Evolutionary conservation across 2,329 filamentous ascomycete species (phyloP).

Genomic region (Calonectria pseudoturangicola): DNA sequence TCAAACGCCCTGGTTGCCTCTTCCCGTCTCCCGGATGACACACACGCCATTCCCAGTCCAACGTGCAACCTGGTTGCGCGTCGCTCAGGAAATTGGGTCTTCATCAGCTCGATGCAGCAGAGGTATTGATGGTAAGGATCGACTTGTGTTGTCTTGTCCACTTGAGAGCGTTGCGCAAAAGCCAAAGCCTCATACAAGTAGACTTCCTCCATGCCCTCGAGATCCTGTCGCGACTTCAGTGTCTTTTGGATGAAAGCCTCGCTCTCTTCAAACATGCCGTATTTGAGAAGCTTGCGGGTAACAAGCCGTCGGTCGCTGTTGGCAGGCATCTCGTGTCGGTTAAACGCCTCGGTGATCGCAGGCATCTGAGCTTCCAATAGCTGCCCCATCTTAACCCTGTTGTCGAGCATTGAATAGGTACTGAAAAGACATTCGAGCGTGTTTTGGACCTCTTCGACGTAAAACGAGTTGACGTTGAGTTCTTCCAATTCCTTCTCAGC

Average conservation of each 20-base stretch:
- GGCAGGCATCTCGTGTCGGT: background rate
- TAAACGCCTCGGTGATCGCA: background rate
- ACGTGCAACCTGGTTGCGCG: background rate
- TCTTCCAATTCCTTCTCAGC: slow-evolving; percentile 10
- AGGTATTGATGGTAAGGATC: slow-evolving; percentile 14
- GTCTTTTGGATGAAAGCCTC: slow-evolving; percentile 15
- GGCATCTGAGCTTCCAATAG: background rate
- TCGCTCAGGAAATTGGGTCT: background rate
- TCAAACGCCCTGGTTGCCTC: slow-evolving; percentile 20
- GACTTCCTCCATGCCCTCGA: slow-evolving; percentile 16
- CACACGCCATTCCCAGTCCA: slow-evolving; percentile 15
- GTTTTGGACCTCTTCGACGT: background rate
- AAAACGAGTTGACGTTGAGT: slow-evolving; percentile 21
- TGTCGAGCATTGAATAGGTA: background rate
- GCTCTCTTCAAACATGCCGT: slow-evolving; percentile 20
- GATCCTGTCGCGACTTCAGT: slow-evolving; percentile 5
- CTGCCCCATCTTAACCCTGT: background rate
- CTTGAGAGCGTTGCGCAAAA: slow-evolving; percentile 2
- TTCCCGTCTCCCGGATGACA: background rate
- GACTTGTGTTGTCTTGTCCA: background rate
- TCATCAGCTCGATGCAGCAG: background rate
- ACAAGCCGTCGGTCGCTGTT: background rate
- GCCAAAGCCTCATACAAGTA: slow-evolving; percentile 13
- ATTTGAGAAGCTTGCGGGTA: background rate
- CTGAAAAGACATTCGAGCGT: background rate